Evolutionary conservation across 2,329 filamentous ascomycete species (phyloP), one percentile per base, ranked within the genome.

Genomic region (Epichloe sibirici): DNA sequence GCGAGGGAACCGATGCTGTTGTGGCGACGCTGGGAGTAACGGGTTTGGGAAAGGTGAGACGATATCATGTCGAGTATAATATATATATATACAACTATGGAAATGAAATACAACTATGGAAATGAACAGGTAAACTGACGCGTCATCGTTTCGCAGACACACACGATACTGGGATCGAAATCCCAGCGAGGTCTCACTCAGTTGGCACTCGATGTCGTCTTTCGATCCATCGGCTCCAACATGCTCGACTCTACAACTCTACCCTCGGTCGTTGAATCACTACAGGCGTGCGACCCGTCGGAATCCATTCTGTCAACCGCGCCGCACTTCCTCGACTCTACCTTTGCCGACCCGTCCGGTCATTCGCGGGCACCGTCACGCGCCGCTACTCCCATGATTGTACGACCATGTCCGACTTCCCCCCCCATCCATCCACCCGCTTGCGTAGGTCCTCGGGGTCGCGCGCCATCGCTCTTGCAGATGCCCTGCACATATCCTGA

Each of bases 21-120:
- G 73, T 98, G 51, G 93, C 93, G 34, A 97, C 93, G 6, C 69
- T 98, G 53, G 93, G 93, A 15, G 90, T 96, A 44, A 96, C 91
- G 7, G 93, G 93, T 12, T 96, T 90, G 48, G 93, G 93, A 67
- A 98, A 98, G 83, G 91, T 95, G 61, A 48, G 62, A 42, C 28
- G 11, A 42, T 23, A 11, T 13, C 9, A 25, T 12, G 34, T 5
- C 13, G 11, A 5, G 25, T 15, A 34, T 15, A 4, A 11, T 9
- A 12, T 12, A 17, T 8, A 8, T 31, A 2, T 25, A 38, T 17
- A 42, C 15, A 23, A 31, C 23, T 49, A 48, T 28, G 17, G 37
- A 28, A 9, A 13, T 15, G 15, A 31, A 8, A 38, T 17, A 42
- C 15, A 23, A 31, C 23, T 49, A 48, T 28, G 17, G 37, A 28